Base-by-base conservation (phyloP, 139 green algal species). In the Edaphochlamys debaryana region DNA sequence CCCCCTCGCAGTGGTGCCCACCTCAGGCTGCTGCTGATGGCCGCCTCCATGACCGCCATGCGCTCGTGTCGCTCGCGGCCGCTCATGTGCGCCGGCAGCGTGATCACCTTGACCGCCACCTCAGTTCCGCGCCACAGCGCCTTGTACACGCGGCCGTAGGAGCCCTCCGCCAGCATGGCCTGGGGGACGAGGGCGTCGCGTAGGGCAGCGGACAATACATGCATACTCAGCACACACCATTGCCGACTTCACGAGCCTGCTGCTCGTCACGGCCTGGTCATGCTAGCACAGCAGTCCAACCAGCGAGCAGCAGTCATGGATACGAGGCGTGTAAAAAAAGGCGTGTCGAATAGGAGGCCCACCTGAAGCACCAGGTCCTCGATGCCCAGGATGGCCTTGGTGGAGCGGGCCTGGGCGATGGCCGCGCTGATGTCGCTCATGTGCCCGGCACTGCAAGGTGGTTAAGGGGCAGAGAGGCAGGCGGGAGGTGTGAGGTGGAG, bases 21-120 rank as follows among this genome's bases (percentile, higher is more conserved):
- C 72, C 50, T 79, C 58, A 82, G 56, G 63, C 70, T 82, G 75
- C 84, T 88, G 68, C 67, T 84, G 67, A 92, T 90, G 34, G 88
- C 89, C 29, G 86, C 89, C 79, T 92, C 89, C 79, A 91, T 90
- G 32, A 92, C 60, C 5, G 84, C 88, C 83, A 88, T 88, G 63
- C 85, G 79, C 69, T 85, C 76, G n/a, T 80, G 80, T 38, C 73
- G 74, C 81, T 91, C 81, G 45, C 87, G 87, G 54, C 85, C 85
- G 19, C 66, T 87, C 72, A 89, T 84, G 67, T 80, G 69, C 20
- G 42, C 70, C 17, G 80, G 85, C 4, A 92, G 85, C 34, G 87
- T 45, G 58, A 92, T 82, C 2, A 89, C 83, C 80, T 90, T 87
- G 37, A 85, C 74, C 8, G 86, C 86, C 41, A 89, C 86, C 2